Conservation (phyloP, 352 stramenopile species). For the Globisporangium solare region DNA sequence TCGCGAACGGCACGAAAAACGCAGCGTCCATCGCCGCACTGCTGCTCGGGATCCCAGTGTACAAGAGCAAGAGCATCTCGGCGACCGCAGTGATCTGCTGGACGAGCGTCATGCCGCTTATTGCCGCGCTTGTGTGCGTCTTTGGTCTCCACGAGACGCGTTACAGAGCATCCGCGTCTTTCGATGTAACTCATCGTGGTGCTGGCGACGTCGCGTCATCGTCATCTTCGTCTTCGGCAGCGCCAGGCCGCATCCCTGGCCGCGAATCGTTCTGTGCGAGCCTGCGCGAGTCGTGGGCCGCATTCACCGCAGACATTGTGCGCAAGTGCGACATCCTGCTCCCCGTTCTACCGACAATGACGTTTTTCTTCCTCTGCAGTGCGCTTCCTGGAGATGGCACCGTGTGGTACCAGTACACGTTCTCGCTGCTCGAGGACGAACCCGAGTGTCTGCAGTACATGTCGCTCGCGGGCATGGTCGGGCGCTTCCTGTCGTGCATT, state of each 20-base stretch:
- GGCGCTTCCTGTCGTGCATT: slow-evolving; percentile 64
- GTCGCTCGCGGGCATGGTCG: slow-evolving; percentile 59
- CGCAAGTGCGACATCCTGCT: slow-evolving; percentile 43
- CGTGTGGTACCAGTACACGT: slow-evolving; percentile 84
- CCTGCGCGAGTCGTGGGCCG: slow-evolving; percentile 24
- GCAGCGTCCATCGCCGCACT: slow-evolving; percentile 54
- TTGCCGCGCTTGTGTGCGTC: slow-evolving; percentile 43
- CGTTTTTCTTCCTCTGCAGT: slow-evolving; percentile 82
- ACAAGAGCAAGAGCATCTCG: slow-evolving; percentile 43
- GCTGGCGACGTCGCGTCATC: too few relatives aligned
- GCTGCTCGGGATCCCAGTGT: slow-evolving; percentile 61
- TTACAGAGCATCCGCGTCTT: neutral
- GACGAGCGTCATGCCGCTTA: slow-evolving; percentile 50
- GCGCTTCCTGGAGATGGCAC: slow-evolving; percentile 56
- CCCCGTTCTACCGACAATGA: slow-evolving; percentile 60
- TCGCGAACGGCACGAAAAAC: slow-evolving; percentile 68
- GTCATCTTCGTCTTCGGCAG: too few relatives aligned
- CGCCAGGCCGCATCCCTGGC: neutral
- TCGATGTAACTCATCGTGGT: neutral
- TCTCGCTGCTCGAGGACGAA: slow-evolving; percentile 44
- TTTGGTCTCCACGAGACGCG: slow-evolving; percentile 42
- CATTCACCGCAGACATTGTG: slow-evolving; percentile 42
- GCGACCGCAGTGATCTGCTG: slow-evolving; percentile 58
- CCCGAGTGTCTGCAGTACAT: slow-evolving; percentile 75
- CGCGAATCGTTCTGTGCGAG: slow-evolving; percentile 13